Percentiles rank a stretch among this genome's conserved stretches.
Evolutionary conservation across 208 protist species (phyloP).

Genomic region (Angomonas ambiguus): DNA sequence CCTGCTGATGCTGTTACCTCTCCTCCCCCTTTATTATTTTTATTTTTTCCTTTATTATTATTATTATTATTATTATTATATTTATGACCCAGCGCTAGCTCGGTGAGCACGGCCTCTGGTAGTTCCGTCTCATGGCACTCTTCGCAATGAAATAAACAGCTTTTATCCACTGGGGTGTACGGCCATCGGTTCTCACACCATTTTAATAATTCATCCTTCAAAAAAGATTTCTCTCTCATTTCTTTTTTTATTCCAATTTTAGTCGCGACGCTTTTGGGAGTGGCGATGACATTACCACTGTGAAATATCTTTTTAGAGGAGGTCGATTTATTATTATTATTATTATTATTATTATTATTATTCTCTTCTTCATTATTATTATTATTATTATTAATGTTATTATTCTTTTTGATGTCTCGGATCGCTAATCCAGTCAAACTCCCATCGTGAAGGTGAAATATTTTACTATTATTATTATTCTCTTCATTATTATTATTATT

Average conservation of each 20-base stretch:
- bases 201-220: constrained; percentile 52
- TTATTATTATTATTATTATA: constrained; percentile 20
- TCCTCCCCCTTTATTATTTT: constrained; percentile 36
- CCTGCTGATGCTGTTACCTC: no score
- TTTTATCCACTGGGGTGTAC: constrained; percentile 61
- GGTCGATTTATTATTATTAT: constrained; percentile 13
- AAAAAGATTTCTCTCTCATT: constrained; percentile 43
- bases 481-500: constrained; percentile 29
- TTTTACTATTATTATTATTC: constrained; percentile 43
- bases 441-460: constrained; percentile 30
- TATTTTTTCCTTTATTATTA: constrained; percentile 17
- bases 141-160: constrained; percentile 52
- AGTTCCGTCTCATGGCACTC: constrained; percentile 38
- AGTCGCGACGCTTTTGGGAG: constrained; percentile 37
- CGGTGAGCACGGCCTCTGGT: constrained; percentile 25
- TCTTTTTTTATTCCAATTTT: constrained; percentile 40
- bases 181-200: constrained; percentile 63
- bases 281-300: constrained; percentile 49
- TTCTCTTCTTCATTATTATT: not conserved
- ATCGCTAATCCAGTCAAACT: constrained; percentile 50
- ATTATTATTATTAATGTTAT: constrained; percentile 13
- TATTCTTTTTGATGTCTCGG: constrained; percentile 71
- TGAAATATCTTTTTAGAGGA: constrained; percentile 22
- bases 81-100: constrained; percentile 27
- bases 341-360: not conserved